Evolutionary conservation across 2,329 filamentous ascomycete genomes (phyloP), one percentile per base, ranked within the genome.

Genomic region (Talaromyces sp.): DNA sequence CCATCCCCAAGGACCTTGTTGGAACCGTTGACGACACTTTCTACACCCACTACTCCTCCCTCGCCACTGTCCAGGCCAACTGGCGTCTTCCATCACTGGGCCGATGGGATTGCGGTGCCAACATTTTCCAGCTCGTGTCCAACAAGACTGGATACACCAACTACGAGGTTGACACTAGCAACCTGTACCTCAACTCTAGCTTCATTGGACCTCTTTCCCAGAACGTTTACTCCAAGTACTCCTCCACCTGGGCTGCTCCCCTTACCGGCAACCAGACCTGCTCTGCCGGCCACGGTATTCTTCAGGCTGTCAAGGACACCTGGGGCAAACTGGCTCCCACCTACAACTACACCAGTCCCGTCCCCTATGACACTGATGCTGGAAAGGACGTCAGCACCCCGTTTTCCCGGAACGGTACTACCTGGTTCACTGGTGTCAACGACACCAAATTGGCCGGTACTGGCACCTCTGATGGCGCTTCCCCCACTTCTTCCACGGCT

Each of bases 11-110:
- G 4, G 58, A 83, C n/a, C 82, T 89, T 1, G 77, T 86, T 50
- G 89, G 89, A 61, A 91, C 89, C 28, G 85, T 80, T 1, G 91
- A 96, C 74, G 69, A 77, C 68, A 85, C 80, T 70, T 93, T 85
- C 75, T 91, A 91, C 79, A 87, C 87, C 73, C 89, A 91, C 78
- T 91, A 90, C 80, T 88, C 85, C 8, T 81, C 84, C 67, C 82
- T 91, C 65, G 77, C 88, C n/a, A 86, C 87, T 18, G 83, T 89
- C 9, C 77, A 83, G 61, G 86, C 87, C 61, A 91, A 91, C 81
- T 91, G 88, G 87, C 81, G 79, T 65, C 82, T 91, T 8, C 82
- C 85, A 64, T 89, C 87, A 0, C 85, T 91, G 2, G 89, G 88
- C 10, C 86, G 89, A 63, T 90, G 83, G 81, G 89, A 91, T 68